A percentile compares a stretch with the other conserved stretches of the same genome.
Conservation (phyloP, 73 alveolate genomes). For the Paramecium octaurelia region DNA sequence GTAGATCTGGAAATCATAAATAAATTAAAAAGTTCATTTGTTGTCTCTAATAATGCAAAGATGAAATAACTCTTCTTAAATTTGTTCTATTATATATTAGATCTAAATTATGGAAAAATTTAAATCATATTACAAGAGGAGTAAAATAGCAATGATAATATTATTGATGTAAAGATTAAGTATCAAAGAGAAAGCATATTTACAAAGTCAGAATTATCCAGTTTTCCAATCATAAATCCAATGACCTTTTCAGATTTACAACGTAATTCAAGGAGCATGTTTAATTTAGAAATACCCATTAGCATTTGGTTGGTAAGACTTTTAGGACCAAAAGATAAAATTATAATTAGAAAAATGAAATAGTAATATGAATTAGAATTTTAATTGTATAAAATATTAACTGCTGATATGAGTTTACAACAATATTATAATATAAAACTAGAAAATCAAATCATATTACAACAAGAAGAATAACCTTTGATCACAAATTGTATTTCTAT, state of each 20-base stretch:
- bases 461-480: neutral
- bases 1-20: neutral
- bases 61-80: neutral
- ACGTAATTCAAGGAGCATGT: neutral
- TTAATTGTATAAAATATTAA: neutral
- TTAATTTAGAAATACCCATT: neutral
- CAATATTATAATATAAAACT: neutral
- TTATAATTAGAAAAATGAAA: neutral
- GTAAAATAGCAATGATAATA: neutral
- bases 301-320: neutral
- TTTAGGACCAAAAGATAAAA: neutral
- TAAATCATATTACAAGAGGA: neutral
- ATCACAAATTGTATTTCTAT: neutral
- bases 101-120: neutral
- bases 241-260: neutral
- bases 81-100: neutral
- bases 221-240: neutral
- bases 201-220: neutral
- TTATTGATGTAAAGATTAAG: neutral
- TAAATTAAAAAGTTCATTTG: neutral
- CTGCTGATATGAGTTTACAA: neutral
- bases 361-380: neutral
- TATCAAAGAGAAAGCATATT: neutral
- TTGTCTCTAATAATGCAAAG: neutral
- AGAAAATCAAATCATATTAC: neutral